These are phyloP conservation scores for Saccharomyces paradoxus DNA, from an alignment of 805 yeast species.

Conservation along the genomic window DNA sequence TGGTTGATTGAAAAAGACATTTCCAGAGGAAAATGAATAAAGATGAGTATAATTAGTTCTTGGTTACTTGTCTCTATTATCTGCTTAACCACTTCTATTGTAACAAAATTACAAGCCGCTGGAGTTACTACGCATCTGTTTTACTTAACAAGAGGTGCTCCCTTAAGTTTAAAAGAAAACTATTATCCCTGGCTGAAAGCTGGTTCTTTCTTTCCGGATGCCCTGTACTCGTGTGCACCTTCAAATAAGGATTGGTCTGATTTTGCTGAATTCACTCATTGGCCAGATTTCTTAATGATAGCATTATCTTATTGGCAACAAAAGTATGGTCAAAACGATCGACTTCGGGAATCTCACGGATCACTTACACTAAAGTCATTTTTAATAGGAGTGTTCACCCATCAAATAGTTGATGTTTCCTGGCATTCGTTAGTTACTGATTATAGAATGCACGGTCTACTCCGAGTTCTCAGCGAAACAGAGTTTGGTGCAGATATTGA, in stretches of 20 bases:
- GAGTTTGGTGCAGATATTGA: constrained; percentile 47
- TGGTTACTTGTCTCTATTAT: background rate
- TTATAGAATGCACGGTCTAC: constrained; percentile 36
- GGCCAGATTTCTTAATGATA: constrained; percentile 55
- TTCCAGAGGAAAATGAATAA: background rate
- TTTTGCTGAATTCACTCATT: constrained; percentile 54
- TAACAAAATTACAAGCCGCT: constrained; percentile 7
- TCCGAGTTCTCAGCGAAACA: constrained; percentile 39
- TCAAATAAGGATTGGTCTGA: constrained; percentile 32
- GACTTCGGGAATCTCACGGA: constrained; percentile 10
- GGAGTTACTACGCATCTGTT: constrained; percentile 22
- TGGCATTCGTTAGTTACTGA: constrained; percentile 55
- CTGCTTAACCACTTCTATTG: background rate
- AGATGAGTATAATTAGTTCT: background rate
- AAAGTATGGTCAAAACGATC: constrained; percentile 14
- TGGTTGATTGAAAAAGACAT: no score
- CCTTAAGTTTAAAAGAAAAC: constrained; percentile 26
- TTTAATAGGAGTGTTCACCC: constrained; percentile 49
- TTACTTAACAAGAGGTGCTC: constrained; percentile 18
- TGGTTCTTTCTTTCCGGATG: constrained; percentile 65
- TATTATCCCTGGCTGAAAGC: constrained; percentile 35
- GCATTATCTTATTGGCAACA: constrained; percentile 40
- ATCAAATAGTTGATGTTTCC: constrained; percentile 55
- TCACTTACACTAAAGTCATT: constrained; percentile 42
- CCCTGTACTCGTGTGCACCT: constrained; percentile 53